Base-by-base conservation (phyloP, 371 early-diverging fungal species). In the Syncephalastrum contaminatum region DNA sequence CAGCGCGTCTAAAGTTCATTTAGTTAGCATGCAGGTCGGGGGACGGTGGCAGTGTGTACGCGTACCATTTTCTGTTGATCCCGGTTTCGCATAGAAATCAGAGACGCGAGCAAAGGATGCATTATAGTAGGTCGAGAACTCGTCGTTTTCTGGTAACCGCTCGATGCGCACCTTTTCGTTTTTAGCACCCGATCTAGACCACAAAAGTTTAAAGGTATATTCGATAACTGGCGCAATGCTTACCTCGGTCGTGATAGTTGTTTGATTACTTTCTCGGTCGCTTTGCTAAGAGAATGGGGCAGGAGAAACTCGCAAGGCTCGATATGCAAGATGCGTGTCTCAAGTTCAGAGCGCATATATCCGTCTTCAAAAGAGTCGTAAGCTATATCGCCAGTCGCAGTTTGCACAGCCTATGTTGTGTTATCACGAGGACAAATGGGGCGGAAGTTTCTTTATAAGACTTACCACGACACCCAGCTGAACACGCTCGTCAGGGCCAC, bases 291-390 rank as follows among this genome's bases (percentile, higher is more conserved):
- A 1, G 48, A 25, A 0, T 48, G 43, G 0, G 95, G 87, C 0
- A 90, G 52, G 16, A 95, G 68, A 7, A 95, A 54, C 65, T 95
- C 95, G 25, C 82, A 73, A 0, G 94, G 92, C 27, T 82, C 85
- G 39, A 93, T 66, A 60, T 93, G 91, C 45, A 81, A 64, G 25
- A 95, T 30, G 1, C 93, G 81, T 0, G 93, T 91, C 58, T 93
- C 93, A 8, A 93, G 76, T 52, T 88, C 91, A 25, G 66, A 76
- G 25, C 90, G 76, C 73, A 89, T 73, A 56, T 73, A 78, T 0
- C 81, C 77, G 59, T 93, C 94, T 14, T 78, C 70, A 62, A 91
- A 94, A 21, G 72, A 63, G 54, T 93, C 93, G 54, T 87, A 89
- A 3, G 91, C 67, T 14, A 93, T 71, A 46, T 87, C 85, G 0